Conservation (phyloP, 2,329 filamentous ascomycete species). For the Zymoseptoria passerinii region DNA sequence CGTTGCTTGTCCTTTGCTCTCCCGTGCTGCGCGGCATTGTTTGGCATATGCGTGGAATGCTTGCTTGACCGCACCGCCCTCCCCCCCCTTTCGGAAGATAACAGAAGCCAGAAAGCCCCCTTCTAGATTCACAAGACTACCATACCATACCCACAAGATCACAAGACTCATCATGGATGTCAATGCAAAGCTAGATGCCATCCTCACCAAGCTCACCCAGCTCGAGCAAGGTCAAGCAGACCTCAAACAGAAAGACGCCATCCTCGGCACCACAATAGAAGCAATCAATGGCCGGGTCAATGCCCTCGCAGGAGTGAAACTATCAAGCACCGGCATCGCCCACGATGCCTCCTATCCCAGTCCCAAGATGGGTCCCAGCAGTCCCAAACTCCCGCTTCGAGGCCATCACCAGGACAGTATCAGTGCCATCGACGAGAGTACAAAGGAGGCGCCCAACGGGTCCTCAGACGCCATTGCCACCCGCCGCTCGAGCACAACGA, state of each 20-base stretch:
- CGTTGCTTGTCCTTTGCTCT: background rate
- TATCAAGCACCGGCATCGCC: conserved; percentile 44
- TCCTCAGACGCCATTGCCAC: too few relatives aligned
- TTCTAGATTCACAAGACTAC: background rate
- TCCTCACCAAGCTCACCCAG: conserved; percentile 47
- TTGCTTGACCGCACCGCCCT: background rate
- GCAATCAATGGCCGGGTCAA: conserved; percentile 55
- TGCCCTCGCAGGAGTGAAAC: conserved; percentile 51
- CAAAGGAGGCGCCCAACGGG: conserved; percentile 14
- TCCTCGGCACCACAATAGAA: conserved; percentile 49
- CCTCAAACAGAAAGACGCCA: conserved; percentile 47
- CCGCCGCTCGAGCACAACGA: conserved; percentile 35
- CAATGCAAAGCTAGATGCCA: conserved; percentile 39
- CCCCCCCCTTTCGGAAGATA: background rate
- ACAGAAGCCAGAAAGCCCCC: background rate
- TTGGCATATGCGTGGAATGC: background rate
- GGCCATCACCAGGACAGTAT: conserved; percentile 20
- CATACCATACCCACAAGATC: too few relatives aligned
- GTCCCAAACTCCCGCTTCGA: conserved; percentile 16
- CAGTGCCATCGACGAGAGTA: conserved; percentile 16
- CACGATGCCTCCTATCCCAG: conserved; percentile 24
- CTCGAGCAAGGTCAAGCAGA: conserved; percentile 49
- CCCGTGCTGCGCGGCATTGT: background rate
- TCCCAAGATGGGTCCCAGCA: conserved; percentile 16
- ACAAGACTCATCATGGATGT: background rate